Conservation (phyloP, 2,329 filamentous ascomycete genomes). For the Arthrobotrys entomopaga region DNA sequence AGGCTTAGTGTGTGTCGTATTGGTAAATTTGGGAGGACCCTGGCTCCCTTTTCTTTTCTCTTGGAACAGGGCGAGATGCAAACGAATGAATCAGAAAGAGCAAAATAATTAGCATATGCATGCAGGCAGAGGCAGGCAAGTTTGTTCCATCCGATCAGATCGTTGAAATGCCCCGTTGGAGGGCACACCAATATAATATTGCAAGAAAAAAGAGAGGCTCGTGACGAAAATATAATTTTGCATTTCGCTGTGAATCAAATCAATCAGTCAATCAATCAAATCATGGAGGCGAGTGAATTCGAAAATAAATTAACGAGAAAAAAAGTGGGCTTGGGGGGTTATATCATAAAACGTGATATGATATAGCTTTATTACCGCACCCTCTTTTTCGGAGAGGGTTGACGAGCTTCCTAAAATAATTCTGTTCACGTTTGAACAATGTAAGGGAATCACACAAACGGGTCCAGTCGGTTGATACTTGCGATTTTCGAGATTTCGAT, state of each 20-base stretch:
- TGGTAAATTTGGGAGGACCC: conserved; percentile 2
- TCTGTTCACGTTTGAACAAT: not conserved
- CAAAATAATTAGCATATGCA: not conserved
- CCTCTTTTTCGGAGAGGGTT: not conserved
- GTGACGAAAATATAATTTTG: conserved; percentile 9
- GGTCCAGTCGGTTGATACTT: not conserved
- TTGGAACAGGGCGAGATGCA: not conserved
- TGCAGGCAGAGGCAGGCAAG: not conserved
- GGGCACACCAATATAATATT: not conserved
- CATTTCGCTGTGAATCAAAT: too few species aligned
- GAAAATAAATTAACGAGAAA: not conserved
- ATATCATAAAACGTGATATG: conserved; percentile 38
- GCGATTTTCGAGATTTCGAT: conserved; percentile 27
- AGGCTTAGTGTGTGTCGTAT: conserved; percentile 21
- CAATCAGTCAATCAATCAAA: not conserved
- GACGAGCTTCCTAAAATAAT: conserved; percentile 40
- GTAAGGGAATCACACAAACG: too few species aligned
- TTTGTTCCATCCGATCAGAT: not conserved
- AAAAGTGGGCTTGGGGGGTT: conserved; percentile 2
- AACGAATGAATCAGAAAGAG: not conserved
- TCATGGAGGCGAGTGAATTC: conserved; percentile 9
- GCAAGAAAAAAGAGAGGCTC: conserved; percentile 4
- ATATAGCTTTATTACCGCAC: conserved; percentile 42
- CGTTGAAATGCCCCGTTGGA: too few species aligned
- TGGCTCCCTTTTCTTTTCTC: not conserved